phyloP scores from a whole-genome alignment of 192 early-diverging fungal species.

The Spizellomyces sp. region DNA sequence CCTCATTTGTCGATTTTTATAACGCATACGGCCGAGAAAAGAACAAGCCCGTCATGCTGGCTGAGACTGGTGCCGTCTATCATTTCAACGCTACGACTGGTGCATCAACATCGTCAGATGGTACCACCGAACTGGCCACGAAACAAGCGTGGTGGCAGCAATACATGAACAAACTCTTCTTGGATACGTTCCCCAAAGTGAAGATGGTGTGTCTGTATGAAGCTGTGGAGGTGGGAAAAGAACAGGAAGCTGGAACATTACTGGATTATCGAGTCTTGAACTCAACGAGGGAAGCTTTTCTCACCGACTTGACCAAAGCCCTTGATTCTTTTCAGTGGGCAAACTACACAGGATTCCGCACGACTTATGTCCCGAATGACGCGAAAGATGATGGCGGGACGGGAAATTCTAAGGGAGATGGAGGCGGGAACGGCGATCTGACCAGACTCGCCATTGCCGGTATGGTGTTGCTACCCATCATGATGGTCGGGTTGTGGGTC shows the following conservation, averaged over 20 bases:
- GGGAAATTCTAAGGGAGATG: not conserved
- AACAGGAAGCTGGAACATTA: not conserved
- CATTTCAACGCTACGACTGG: not conserved
- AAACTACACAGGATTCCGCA: conserved; percentile 1
- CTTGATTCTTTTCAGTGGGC: conserved; percentile 5
- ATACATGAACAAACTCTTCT: conserved; percentile 17
- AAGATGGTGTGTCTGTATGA: conserved; percentile 31
- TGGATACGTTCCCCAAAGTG: conserved; percentile 14
- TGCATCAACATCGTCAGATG: not conserved
- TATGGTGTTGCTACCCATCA: conserved; percentile 11
- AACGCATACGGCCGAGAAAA: conserved; percentile 5
- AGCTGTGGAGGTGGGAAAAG: conserved; percentile 9
- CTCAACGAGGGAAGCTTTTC: not conserved
- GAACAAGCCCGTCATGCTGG: conserved; percentile 35
- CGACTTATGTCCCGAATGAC: conserved; percentile 16
- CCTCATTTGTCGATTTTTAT: not conserved
- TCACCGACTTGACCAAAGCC: not conserved
- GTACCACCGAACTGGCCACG: conserved; percentile 29
- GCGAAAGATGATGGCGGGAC: not conserved
- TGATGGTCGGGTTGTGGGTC: conserved; percentile 6
- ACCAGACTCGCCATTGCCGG: conserved; percentile 8
- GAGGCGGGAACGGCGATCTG: not conserved
- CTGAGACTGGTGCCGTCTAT: conserved; percentile 37
- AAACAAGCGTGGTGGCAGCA: conserved; percentile 47
- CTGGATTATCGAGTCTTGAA: conserved; percentile 23